Evolutionary conservation across 345 rosid species (phyloP), one percentile per base, ranked within the genome.

Genomic region (Populus nigra): DNA sequence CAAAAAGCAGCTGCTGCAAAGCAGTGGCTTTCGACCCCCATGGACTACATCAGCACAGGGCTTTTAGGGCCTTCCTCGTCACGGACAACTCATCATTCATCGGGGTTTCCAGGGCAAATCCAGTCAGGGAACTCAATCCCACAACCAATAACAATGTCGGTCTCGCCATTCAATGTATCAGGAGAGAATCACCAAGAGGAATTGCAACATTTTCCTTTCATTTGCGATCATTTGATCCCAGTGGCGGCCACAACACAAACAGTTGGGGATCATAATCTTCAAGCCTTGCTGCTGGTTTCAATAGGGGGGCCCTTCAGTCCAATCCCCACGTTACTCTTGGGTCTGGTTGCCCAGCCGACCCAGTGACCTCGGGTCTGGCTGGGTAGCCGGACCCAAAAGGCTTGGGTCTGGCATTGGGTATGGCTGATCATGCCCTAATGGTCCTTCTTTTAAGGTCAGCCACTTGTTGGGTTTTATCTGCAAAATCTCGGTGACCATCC

Each of bases 291-390:
- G 87, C 88, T 88, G 97, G 93, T 86, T 88, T 88, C 90, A 92
- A 92, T 72, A 93, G 99, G 99, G 98, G 98, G 99, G 91, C 99
- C 99, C 99, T 96, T 96, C 99, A 96, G 99, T 96, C 99, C 99
- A 96, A 96, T 96, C 89, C 97, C 27, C 27, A 27, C 27, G 27
- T 27, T 27, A 27, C 27, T 27, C 27, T 27, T 27, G 27, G 27
- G 27, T 27, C 27, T 27, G 27, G 27, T 27, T 27, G 27, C 27
- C 27, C 27, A 27, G 27, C 27, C 27, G 27, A 27, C 27, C 27
- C 27, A 27, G 27, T 27, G 27, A 27, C 27, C 27, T 27, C 27
- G 27, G 27, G 27, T 27, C 27, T 27, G 27, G 27, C 27, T 27
- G 27, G 27, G 27, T 27, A 27, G 27, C 27, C 27, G 27, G 27